Evolutionary conservation across 495 filamentous ascomycete genomes (phyloP).

Genomic region (Trichoderma virens): DNA sequence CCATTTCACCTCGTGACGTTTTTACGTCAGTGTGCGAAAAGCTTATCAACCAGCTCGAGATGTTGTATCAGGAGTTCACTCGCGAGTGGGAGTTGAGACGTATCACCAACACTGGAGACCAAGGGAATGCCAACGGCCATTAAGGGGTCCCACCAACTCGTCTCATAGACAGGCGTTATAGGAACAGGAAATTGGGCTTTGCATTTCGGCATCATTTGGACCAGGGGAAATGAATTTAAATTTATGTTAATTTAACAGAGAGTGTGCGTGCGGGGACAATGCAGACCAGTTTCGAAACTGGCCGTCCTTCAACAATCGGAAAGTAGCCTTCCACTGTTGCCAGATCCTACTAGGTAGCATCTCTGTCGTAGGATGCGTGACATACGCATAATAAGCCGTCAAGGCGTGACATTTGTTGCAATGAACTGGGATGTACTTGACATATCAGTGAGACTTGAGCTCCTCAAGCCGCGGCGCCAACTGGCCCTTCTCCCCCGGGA

Average conservation of each 20-base stretch:
- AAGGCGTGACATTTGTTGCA: neutral
- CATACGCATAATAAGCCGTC: neutral
- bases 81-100: constrained; percentile 92
- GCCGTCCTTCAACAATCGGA: neutral
- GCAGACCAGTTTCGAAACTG: neutral
- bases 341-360: neutral
- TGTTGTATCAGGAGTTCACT: constrained; percentile 78
- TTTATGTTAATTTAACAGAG: neutral
- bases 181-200: neutral
- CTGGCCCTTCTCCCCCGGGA: constrained; percentile 76
- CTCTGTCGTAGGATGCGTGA: neutral
- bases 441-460: neutral
- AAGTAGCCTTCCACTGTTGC: neutral
- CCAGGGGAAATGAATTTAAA: neutral
- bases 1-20: constrained; percentile 76
- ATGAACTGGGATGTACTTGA: neutral
- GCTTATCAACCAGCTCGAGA: constrained; percentile 67
- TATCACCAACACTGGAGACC: constrained; percentile 61
- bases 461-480: constrained; percentile 14
- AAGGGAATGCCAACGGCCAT: constrained; percentile 20
- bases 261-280: neutral
- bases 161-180: constrained; percentile 2
- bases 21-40: constrained; percentile 70
- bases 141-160: neutral
- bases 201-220: neutral